These are phyloP conservation scores for Arachis stenosperma DNA, from an alignment of 306 rosid species.

Conservation along the genomic window DNA sequence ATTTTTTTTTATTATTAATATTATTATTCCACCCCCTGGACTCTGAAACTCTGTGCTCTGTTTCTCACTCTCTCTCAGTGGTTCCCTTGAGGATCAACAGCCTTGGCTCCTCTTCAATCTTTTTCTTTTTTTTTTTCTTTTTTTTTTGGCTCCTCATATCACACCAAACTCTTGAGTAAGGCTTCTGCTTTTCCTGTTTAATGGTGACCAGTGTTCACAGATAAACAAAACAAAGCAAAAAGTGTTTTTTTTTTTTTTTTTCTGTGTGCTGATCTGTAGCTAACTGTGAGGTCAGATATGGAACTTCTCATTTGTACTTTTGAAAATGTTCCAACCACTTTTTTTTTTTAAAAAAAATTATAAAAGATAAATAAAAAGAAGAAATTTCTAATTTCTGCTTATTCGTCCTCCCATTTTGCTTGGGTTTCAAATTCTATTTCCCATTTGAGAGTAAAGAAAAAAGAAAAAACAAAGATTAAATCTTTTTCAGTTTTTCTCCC, in stretches of 20 bases:
- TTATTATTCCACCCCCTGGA: too few species aligned
- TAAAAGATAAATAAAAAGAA: neutral
- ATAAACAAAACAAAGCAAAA: neutral
- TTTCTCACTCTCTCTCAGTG: constrained; percentile 30
- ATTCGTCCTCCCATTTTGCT: constrained; percentile 33
- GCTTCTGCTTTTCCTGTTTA: constrained; percentile 37
- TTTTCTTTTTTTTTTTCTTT: constrained; percentile 38
- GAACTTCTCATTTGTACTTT: constrained; percentile 33
- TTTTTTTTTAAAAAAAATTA: neutral
- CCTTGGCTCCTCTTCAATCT: constrained; percentile 63
- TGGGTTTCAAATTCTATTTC: constrained; percentile 30
- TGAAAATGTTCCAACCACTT: constrained; percentile 36
- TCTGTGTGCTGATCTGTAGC: constrained; percentile 43
- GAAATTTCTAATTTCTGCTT: constrained; percentile 22
- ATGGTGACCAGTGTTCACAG: constrained; percentile 17
- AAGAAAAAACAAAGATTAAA: too few species aligned
- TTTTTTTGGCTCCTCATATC: constrained; percentile 40
- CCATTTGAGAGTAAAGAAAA: constrained; percentile 9
- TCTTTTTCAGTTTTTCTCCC: too few species aligned
- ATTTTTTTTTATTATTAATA: too few species aligned
- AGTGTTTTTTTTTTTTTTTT: constrained; percentile 8
- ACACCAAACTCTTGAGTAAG: constrained; percentile 43
- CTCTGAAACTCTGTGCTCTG: constrained; percentile 41
- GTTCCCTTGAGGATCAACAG: constrained; percentile 84
- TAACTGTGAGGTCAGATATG: constrained; percentile 34